A percentile compares a stretch with the other conserved stretches of the same genome.
phyloP scores from a whole-genome alignment of 2,329 filamentous ascomycete genomes.

The Hymenoscyphus infarciens region DNA sequence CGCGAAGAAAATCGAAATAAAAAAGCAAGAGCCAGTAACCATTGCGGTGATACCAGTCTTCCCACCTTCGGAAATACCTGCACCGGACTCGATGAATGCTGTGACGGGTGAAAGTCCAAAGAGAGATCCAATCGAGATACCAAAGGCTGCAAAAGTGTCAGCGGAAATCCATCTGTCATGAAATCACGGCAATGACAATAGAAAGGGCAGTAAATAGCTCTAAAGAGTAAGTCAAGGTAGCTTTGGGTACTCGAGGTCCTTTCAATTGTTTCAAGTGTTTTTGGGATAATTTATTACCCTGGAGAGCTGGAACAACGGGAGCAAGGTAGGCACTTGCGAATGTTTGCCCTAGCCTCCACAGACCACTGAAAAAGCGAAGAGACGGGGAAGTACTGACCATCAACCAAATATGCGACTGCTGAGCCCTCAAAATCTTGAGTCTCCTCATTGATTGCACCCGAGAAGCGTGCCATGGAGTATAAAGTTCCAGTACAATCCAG shows the following conservation, averaged over 20 bases:
- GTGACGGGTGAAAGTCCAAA: slow-evolving; percentile 76
- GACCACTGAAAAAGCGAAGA: no score
- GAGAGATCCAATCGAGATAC: slow-evolving; percentile 73
- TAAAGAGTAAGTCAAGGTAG: no score
- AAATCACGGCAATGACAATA: neutral
- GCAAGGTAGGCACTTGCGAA: no score
- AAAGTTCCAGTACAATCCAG: slow-evolving; percentile 80
- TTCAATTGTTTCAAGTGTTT: no score
- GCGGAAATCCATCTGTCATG: neutral
- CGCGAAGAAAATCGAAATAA: slow-evolving; percentile 82
- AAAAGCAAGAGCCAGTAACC: slow-evolving; percentile 73
- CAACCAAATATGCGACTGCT: slow-evolving; percentile 75
- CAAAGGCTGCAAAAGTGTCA: slow-evolving; percentile 38
- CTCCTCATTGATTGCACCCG: slow-evolving; percentile 69
- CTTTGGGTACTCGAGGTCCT: no score
- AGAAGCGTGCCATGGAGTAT: slow-evolving; percentile 83
- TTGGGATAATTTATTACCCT: no score
- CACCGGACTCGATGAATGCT: slow-evolving; percentile 82
- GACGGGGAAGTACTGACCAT: slow-evolving; percentile 46
- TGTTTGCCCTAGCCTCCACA: no score
- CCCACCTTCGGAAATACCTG: slow-evolving; percentile 81
- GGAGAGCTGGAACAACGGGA: neutral
- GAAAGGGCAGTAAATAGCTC: no score
- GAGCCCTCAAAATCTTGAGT: slow-evolving; percentile 86
- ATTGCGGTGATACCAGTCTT: slow-evolving; percentile 78